Conservation (phyloP, 305 asterid genomes). For the Solanum hybrid region DNA sequence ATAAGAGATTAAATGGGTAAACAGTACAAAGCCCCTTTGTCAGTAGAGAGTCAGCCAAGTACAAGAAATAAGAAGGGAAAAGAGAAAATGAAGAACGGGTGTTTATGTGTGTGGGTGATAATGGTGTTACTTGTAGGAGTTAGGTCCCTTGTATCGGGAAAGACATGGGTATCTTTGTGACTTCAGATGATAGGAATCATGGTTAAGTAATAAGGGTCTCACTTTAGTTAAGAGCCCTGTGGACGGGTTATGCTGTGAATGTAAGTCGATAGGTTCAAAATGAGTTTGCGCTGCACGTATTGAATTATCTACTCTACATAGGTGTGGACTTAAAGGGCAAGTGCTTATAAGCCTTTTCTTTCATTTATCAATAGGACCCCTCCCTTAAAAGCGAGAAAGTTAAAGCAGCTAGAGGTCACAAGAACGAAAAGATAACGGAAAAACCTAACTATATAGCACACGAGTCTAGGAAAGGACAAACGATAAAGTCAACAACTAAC, state of each 20-base stretch:
- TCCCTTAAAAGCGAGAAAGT: no score
- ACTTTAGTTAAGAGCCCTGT: background rate
- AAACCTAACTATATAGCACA: background rate
- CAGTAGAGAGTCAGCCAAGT: background rate
- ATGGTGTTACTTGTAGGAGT: background rate
- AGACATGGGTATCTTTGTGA: background rate
- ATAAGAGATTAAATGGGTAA: background rate
- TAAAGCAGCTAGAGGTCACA: no score
- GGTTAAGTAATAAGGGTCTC: background rate
- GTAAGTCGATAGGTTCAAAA: background rate
- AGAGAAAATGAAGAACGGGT: background rate
- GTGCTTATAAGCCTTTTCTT: no score
- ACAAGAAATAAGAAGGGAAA: background rate
- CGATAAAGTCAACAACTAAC: background rate
- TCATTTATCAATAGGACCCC: no score
- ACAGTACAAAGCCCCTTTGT: background rate
- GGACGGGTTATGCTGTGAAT: background rate
- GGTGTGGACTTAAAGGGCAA: background rate
- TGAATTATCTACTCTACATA: background rate
- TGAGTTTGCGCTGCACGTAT: background rate
- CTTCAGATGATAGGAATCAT: background rate
- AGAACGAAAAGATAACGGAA: no score
- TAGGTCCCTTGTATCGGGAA: background rate
- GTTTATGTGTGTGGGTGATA: background rate
- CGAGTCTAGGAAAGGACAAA: background rate